Evolutionary conservation across 768 basidiomycete genomes (phyloP).

Genomic region (Hydnum rufescens): DNA sequence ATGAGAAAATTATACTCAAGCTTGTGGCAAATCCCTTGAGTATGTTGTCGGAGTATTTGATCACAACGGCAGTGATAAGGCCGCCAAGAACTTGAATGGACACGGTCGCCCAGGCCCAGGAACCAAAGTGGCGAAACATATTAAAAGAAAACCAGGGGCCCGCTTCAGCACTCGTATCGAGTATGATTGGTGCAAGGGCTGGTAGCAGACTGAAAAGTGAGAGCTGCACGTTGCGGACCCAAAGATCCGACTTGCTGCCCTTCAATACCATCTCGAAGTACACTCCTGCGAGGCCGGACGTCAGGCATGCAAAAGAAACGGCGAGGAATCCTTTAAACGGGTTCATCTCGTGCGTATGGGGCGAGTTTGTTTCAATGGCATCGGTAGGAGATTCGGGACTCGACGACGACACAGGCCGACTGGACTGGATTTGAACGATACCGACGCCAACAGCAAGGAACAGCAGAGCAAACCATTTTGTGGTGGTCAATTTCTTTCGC

Average conservation of each 20-base stretch:
- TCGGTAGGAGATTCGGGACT: background rate
- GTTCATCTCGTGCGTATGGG: slow-evolving; percentile 38
- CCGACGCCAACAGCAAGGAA: slow-evolving; percentile 79
- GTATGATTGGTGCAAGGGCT: slow-evolving; percentile 58
- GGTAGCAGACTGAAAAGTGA: slow-evolving; percentile 87
- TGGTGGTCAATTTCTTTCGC: slow-evolving; percentile 46
- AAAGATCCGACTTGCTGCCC: slow-evolving; percentile 71
- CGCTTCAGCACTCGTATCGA: slow-evolving; percentile 23
- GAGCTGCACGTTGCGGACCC: slow-evolving; percentile 93
- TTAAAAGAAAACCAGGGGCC: slow-evolving; percentile 18
- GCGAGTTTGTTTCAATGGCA: background rate
- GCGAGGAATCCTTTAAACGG: slow-evolving; percentile 75
- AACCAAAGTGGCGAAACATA: slow-evolving; percentile 70
- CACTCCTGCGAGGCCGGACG: slow-evolving; percentile 88
- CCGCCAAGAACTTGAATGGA: slow-evolving; percentile 80
- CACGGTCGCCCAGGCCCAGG: slow-evolving; percentile 85
- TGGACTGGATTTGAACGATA: slow-evolving; percentile 76
- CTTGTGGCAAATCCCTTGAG: slow-evolving; percentile 91
- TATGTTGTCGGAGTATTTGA: slow-evolving; percentile 85
- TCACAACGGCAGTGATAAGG: slow-evolving; percentile 71
- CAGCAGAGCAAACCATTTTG: slow-evolving; percentile 71
- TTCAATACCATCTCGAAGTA: slow-evolving; percentile 98
- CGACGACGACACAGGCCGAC: slow-evolving; percentile 10
- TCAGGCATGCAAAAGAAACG: slow-evolving; percentile 79
- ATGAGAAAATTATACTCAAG: slow-evolving; percentile 84